Evolutionary conservation across 2,329 filamentous ascomycete species (phyloP), one percentile per base, ranked within the genome.

Genomic region (Paecilomyces dactylethromorphus): DNA sequence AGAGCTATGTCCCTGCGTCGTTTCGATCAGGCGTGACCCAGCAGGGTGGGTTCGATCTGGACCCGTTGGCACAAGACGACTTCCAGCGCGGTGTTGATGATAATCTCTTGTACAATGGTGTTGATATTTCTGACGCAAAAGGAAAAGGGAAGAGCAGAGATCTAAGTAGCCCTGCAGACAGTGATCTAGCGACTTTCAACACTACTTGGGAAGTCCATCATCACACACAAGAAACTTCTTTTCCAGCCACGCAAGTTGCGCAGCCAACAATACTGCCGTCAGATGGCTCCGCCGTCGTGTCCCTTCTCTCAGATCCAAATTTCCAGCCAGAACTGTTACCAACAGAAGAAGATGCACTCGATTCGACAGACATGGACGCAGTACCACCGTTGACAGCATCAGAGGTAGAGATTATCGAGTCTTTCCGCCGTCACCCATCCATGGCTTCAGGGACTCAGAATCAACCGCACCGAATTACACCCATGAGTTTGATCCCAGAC

Each of bases 261-360:
- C 59, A 56, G 50, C 52, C 49, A 35, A 54, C 55, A 45, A 31
- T 32, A 33, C 60, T 68, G 57, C 59, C 33, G 22, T 57, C 53
- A 31, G 79, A 81, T 62, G 79, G 79, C 26, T 63, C 68, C 35
- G 78, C 70, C 3, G 77, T 81, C 4, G 56, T 77, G 10, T 65
- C 66, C n/a, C 66, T 81, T 26, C 71, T 81, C 10, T 60, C 68
- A 1, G 64, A 71, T 39, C 35, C 64, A 18, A 66, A 65, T 29
- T 76, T 76, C 56, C 68, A 72, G 61, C 70, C 64, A 18, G 61
- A 69, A 11, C 64, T 69, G 33, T 64, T 64, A 11, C 52, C 58
- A 18, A 50, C 55, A 10, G 62, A 64, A 15, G 62, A 72, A 49
- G 66, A 69, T 26, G 65, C 66, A 10, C 62, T 67, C 53, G 71